These are phyloP conservation scores for Globisporangium spinosum DNA, from an alignment of 352 stramenopile species.

Conservation along the genomic window DNA sequence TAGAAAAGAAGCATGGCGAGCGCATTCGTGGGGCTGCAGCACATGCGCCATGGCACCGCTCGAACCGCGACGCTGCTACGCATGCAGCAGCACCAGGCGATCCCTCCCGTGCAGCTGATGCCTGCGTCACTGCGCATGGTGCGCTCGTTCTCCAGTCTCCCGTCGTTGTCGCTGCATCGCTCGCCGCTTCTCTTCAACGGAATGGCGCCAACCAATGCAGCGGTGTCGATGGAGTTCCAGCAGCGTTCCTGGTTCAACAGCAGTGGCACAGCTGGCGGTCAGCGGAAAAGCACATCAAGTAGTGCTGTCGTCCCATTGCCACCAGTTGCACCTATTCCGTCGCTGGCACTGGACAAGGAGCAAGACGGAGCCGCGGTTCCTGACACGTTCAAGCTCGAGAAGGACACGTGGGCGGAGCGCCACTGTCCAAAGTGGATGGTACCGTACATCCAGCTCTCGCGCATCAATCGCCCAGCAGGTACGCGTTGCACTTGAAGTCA, in stretches of 20 bases:
- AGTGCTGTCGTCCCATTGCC: background rate
- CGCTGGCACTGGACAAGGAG: conserved; percentile 8
- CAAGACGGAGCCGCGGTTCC: background rate
- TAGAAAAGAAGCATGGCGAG: conserved; percentile 7
- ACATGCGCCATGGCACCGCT: background rate
- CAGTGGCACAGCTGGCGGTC: background rate
- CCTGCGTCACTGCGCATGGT: background rate
- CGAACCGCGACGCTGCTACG: conserved; percentile 1
- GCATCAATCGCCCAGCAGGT: conserved; percentile 76
- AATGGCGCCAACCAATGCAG: background rate
- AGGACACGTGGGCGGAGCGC: conserved; percentile 83
- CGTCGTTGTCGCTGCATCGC: background rate
- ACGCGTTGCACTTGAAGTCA: background rate
- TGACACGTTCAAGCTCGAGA: conserved; percentile 67
- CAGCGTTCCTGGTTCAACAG: conserved; percentile 5
- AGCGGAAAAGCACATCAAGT: background rate
- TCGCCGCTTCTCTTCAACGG: conserved; percentile 1
- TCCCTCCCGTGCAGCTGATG: background rate
- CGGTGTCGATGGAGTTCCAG: background rate
- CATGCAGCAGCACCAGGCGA: background rate
- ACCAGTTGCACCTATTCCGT: conserved; percentile 1
- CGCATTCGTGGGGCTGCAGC: conserved; percentile 10
- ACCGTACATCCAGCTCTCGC: conserved; percentile 85
- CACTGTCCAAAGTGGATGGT: conserved; percentile 74
- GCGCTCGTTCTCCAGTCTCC: background rate